Conservation (phyloP, 1,284 basidiomycete species). For the Coniferiporia weirii region DNA sequence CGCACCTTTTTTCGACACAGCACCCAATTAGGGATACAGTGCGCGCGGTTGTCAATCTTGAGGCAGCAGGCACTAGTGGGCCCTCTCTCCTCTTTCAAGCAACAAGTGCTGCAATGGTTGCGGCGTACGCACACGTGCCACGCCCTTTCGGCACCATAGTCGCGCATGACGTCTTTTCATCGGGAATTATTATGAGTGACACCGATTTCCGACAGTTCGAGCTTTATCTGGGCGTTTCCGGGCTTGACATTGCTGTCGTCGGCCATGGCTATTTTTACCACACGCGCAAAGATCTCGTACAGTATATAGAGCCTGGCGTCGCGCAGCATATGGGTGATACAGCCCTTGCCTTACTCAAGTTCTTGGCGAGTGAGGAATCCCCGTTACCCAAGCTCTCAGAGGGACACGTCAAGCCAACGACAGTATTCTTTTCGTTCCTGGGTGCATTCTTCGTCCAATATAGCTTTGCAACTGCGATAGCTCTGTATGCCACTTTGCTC, state of each 20-base stretch:
- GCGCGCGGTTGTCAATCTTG: conserved; percentile 87
- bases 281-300: conserved; percentile 81
- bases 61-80: conserved; percentile 89
- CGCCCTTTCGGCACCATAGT: conserved; percentile 89
- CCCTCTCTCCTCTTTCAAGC: conserved; percentile 95
- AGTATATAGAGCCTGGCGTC: conserved; percentile 77
- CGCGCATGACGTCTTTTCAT: conserved; percentile 92
- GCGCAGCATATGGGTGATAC: conserved; percentile 93
- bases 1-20: conserved; percentile 88
- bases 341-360: conserved; percentile 73
- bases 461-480: conserved; percentile 64
- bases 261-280: conserved; percentile 94
- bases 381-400: conserved; percentile 56
- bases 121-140: conserved; percentile 84
- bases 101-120: conserved; percentile 90
- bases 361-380: conserved; percentile 69
- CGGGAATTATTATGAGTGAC: conserved; percentile 87
- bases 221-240: conserved; percentile 83
- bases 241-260: conserved; percentile 89
- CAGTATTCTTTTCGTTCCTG: conserved; percentile 75
- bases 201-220: conserved; percentile 96
- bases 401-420: conserved; percentile 53
- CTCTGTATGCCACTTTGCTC: conserved; percentile 59
- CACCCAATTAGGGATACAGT: conserved; percentile 73
- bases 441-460: conserved; percentile 66